Percentiles rank a stretch among this genome's conserved stretches.
Conservation (phyloP, 1,139 yeast species). For the Candida anutae region DNA sequence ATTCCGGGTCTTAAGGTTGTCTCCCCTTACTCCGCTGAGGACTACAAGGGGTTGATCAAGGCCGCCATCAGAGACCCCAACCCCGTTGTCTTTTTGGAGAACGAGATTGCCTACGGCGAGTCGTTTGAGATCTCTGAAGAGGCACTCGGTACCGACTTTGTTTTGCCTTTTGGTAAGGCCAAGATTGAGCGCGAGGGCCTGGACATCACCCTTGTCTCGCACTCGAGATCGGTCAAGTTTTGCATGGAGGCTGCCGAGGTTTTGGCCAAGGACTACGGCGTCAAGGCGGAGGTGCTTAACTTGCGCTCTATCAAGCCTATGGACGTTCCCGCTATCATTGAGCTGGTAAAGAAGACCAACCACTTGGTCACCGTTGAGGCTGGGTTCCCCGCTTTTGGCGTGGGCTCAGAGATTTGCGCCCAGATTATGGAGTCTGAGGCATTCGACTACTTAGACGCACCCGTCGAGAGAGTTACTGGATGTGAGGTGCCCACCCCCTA, state of each 20-base stretch:
- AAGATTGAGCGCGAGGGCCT: slow-evolving; percentile 90
- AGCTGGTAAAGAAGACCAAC: slow-evolving; percentile 92
- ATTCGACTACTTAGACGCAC: slow-evolving; percentile 97
- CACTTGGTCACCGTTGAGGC: slow-evolving; percentile 95
- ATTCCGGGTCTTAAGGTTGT: slow-evolving; percentile 97
- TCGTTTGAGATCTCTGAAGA: slow-evolving; percentile 86
- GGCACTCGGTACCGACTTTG: slow-evolving; percentile 79
- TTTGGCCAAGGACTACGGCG: slow-evolving; percentile 77
- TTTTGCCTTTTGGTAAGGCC: slow-evolving; percentile 91
- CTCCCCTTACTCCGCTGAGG: slow-evolving; percentile 94
- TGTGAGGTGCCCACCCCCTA: slow-evolving; percentile 99
- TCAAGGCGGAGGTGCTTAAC: slow-evolving; percentile 89
- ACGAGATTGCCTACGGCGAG: slow-evolving; percentile 92
- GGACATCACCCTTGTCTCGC: slow-evolving; percentile 84
- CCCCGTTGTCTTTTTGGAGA: slow-evolving; percentile 93
- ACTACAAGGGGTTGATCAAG: slow-evolving; percentile 90
- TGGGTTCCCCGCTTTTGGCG: slow-evolving; percentile 97
- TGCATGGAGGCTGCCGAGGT: slow-evolving; percentile 86
- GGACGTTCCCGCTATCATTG: slow-evolving; percentile 80
- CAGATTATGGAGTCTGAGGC: slow-evolving; percentile 98
- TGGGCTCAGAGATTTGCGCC: slow-evolving; percentile 96
- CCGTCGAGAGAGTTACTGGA: slow-evolving; percentile 97
- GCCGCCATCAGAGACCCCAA: slow-evolving; percentile 98
- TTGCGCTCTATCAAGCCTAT: slow-evolving; percentile 95
- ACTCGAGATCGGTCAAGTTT: slow-evolving; percentile 83